Evolutionary conservation across 1,139 yeast species (phyloP), one percentile per base, ranked within the genome.

Genomic region (Nakaseomyces kungkrabaensis): DNA sequence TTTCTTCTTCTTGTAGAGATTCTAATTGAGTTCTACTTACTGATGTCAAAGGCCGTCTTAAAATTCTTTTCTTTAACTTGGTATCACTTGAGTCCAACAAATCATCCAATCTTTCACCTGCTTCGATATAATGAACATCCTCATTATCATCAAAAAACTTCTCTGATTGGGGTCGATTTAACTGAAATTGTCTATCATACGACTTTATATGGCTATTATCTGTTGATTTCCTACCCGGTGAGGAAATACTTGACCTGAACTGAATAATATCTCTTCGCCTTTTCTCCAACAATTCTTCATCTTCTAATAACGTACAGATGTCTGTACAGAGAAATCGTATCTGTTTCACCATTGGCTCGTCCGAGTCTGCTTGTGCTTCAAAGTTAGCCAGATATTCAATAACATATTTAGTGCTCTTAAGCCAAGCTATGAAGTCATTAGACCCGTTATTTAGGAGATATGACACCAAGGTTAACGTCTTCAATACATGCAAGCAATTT

Each of bases 181-280:
- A 25, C 25, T 41, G 44, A 29, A 41, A 27, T 34, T 43, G 46
- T 25, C 41, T 37, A 36, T 46, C 37, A 44, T 25, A 40, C 32
- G 48, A 45, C 48, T 52, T 56, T 29, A 64, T 46, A 52, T 63
- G 67, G 41, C 65, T 60, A 46, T 61, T 60, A 48, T 63, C 67
- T 3, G 67, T 62, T 9, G 66, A 62, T 50, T 64, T 63, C 45
- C 67, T 56, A 4, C 68, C 68, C 5, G 68, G 68, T 1, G 66
- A 60, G 3, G 67, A 63, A 17, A 65, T 59, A 50, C 68, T 65
- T 5, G 67, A 61, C 38, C 67, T 49, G 48, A 65, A 63, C 46
- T 59, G 59, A n/a, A 59, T 52, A 3, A 65, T 59, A 37, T 63
- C 65, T 36, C 51, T 53, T 43, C 67, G 54, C 43, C 61, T 53